Base-by-base conservation (phyloP, 2,329 filamentous ascomycete species). In the Colletotrichum gigasporum region DNA sequence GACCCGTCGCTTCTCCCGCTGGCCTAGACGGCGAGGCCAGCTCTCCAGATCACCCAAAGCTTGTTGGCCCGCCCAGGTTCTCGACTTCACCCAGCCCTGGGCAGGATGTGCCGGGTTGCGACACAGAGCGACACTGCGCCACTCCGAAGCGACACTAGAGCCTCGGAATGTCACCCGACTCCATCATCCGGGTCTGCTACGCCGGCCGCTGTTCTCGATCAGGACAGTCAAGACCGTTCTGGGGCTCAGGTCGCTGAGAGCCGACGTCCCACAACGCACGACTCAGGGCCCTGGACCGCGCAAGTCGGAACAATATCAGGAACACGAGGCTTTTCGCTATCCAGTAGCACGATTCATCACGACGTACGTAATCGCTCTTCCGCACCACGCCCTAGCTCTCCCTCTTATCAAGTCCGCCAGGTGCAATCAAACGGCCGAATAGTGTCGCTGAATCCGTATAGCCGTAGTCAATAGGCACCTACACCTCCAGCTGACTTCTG, bases 1-100 rank as follows among this genome's bases (percentile, higher is more conserved):
- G 6, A 20, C 30, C 47, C 26, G 22, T 24, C 26, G 26, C 34
- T 32, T 57, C 54, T 22, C 50, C 54, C 39, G 44, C 26, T 32
- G 28, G 47, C 56, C 16, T 20, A 60, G 37, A 32, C 56, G 48
- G 37, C 32, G 39, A 59, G 8, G 26, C 55, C 60, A 61, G 41
- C 35, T 32, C 48, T 61, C 48, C 41, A 56, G 62, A 62, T 65
- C 48, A 26, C 8, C 41, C 62, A 65, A 55, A 62, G 62, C 56
- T 54, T 62, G 48, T 44, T 32, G 20, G 20, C 28, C 48, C 14
- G 32, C 34, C 41, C 28, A 30, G 20, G 28, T 24, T 54, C n/a
- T 44, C 34, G 32, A 32, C 41, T 24, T 24, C 44, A n/a, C 32
- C 30, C 12, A 52, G 45, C 50, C 42, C 42, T 50, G 51, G 11